phyloP scores from a whole-genome alignment of 2,329 filamentous ascomycete species.

The Arthrobotrys sphaeroides region DNA sequence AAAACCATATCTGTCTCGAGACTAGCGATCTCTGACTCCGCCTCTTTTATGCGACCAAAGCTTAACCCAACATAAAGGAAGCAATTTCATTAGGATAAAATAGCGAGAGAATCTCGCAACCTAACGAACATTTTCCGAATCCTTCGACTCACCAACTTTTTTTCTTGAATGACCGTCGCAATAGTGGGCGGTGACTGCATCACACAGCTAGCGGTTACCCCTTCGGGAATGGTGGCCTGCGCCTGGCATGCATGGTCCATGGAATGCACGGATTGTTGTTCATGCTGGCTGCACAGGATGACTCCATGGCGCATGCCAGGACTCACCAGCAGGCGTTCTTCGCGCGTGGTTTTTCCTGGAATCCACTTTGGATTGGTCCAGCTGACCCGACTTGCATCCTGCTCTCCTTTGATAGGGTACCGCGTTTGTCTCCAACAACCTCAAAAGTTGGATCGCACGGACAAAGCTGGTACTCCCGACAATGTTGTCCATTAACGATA shows the following conservation, averaged over 20 bases:
- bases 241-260: conserved; percentile 30
- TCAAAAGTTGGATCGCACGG: no score
- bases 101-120: neutral
- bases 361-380: conserved; percentile 34
- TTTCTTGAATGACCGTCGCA: conserved; percentile 16
- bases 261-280: conserved; percentile 37
- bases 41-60: conserved; percentile 4
- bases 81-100: neutral
- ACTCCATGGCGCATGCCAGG: conserved; percentile 45
- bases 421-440: conserved; percentile 11
- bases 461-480: no score
- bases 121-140: neutral
- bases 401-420: neutral
- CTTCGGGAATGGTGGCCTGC: conserved; percentile 22
- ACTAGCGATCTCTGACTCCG: conserved; percentile 8
- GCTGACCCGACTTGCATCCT: conserved; percentile 27
- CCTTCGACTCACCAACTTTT: conserved; percentile 13
- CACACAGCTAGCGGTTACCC: conserved; percentile 41
- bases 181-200: conserved; percentile 40
- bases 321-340: conserved; percentile 52
- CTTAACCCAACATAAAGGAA: neutral
- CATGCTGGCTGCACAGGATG: conserved; percentile 45
- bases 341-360: conserved; percentile 23
- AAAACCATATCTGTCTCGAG: neutral
- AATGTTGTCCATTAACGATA: neutral